A percentile compares a stretch with the other conserved stretches of the same genome.
Evolutionary conservation across 2,329 filamentous ascomycete species (phyloP).

Genomic region (Diaporthe vaccinii): DNA sequence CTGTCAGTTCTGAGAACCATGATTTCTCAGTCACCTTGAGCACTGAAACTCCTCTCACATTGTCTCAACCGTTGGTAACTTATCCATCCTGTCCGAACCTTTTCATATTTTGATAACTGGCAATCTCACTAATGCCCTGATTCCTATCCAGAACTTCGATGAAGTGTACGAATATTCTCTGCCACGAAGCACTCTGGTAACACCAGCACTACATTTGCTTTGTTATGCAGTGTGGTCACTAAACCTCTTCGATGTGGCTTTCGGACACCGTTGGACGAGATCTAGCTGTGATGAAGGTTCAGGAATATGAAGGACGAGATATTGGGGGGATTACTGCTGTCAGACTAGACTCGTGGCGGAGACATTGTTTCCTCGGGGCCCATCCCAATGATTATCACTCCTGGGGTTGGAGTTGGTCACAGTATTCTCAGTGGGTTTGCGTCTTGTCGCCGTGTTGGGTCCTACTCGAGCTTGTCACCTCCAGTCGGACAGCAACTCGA

Average conservation of each 20-base stretch:
- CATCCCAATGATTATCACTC: not conserved
- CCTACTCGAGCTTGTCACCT: not conserved
- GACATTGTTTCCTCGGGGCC: no score
- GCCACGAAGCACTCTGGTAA: not conserved
- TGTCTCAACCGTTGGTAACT: not conserved
- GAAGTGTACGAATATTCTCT: not conserved
- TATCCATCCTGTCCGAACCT: no score
- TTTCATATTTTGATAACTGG: not conserved
- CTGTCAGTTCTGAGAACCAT: not conserved
- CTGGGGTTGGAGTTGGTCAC: not conserved
- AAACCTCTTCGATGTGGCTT: not conserved
- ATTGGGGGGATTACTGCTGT: not conserved
- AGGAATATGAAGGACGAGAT: not conserved
- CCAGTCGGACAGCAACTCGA: not conserved
- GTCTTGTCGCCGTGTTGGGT: not conserved
- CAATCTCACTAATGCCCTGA: not conserved
- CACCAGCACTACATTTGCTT: not conserved
- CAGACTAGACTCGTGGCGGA: not conserved
- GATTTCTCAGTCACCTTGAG: no score
- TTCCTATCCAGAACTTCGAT: not conserved
- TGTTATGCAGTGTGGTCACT: no score
- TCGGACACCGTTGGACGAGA: not conserved
- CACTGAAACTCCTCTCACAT: no score
- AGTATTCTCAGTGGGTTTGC: no score
- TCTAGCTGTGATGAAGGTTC: not conserved